Base-by-base conservation (phyloP, 2,329 filamentous ascomycete species). In the Colletotrichum eleusines region DNA sequence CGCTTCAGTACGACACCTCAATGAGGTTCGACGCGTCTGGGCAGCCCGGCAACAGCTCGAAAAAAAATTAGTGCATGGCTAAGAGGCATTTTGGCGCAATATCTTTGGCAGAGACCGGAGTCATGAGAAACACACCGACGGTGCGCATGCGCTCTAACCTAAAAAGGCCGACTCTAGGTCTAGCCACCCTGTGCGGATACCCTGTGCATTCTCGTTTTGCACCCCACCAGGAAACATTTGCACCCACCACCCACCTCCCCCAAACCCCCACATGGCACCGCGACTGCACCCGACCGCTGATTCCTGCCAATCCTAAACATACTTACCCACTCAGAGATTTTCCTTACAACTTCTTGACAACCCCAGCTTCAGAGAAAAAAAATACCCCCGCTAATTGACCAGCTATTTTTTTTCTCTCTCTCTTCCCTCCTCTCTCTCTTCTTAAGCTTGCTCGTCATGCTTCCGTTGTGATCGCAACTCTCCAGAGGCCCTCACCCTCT, bases 271-370 rank as follows among this genome's bases (percentile, higher is more conserved):
- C 53, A 69, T 69, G 69, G 69, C 31, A 23, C 9, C 26, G 63
- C 63, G 57, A 71, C 69, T 58, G 64, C 69, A 71, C 69, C 57
- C 68, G 53, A 71, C 68, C 63, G 64, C 68, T 59, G 58, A 71
- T 63, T 68, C 58, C 58, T 68, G 38, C 68, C 54, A 67, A 51
- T 69, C 69, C 69, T 57, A 71, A 71, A 71, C 69, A 69, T 69
- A 71, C 64, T 68, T 71, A 71, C 63, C 69, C 69, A 69, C 69
- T 71, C 64, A 71, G 53, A 71, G 64, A 71, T 69, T 71, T 71
- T 71, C 65, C 58, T 71, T 68, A 69, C 69, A 71, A 71, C 69
- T 69, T 71, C 64, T 69, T 59, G 69, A 71, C 69, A 54, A 71
- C 69, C 69, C 69, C 69, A 71, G 69, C 69, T 71, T 71, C 69